Evolutionary conservation across 2,329 filamentous ascomycete genomes (phyloP).

Genomic region (Calonectria pseudoreteaudii): DNA sequence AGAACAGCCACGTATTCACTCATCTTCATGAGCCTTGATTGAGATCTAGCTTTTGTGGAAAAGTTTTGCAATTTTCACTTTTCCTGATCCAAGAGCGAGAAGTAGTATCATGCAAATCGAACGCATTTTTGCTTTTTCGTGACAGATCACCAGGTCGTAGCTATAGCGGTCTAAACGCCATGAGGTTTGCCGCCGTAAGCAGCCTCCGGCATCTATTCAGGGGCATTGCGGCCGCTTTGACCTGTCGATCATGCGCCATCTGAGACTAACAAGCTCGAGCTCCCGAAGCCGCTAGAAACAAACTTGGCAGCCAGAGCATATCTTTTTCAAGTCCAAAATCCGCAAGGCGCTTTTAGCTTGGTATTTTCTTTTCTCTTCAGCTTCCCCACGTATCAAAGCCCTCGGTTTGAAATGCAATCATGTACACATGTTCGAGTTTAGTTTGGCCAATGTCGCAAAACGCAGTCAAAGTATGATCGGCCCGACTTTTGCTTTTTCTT

Average conservation of each 20-base stretch:
- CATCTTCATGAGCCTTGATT: background rate
- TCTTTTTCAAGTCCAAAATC: background rate
- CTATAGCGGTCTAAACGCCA: background rate
- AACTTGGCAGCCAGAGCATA: background rate
- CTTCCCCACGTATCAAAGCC: background rate
- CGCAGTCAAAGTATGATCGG: background rate
- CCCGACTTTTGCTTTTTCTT: background rate
- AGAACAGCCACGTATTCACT: background rate
- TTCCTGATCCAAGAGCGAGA: background rate
- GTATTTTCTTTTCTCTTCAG: background rate
- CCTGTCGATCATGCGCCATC: background rate
- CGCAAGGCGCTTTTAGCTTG: background rate
- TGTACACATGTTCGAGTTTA: background rate
- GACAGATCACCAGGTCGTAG: background rate
- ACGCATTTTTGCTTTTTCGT: background rate
- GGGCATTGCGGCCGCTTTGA: background rate
- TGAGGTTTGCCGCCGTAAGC: background rate
- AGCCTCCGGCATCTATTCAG: background rate
- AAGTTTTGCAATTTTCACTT: background rate
- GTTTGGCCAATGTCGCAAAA: background rate
- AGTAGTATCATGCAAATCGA: background rate
- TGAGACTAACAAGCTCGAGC: background rate
- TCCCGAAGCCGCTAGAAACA: background rate
- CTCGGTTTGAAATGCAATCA: background rate
- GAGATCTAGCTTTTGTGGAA: too few species aligned